phyloP scores from a whole-genome alignment of 2,329 filamentous ascomycete species.

The Paecilomyces niveus region DNA sequence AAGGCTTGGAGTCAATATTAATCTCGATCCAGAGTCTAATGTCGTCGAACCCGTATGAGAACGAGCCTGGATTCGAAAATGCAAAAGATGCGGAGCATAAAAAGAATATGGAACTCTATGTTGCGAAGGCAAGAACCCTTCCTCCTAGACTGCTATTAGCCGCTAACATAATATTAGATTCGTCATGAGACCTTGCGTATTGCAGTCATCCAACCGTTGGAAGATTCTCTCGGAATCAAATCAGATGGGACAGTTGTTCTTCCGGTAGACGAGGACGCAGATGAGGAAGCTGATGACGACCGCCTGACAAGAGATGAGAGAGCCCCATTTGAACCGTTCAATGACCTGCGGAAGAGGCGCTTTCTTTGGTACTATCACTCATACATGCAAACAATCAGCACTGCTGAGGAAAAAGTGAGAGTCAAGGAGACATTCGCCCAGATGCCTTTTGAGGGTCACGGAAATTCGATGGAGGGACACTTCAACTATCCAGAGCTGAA shows the following conservation, averaged over 20 bases:
- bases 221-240: slow-evolving; percentile 65
- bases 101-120: slow-evolving; percentile 66
- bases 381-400: slow-evolving; percentile 65
- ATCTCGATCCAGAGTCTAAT: slow-evolving; percentile 95
- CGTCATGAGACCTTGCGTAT: slow-evolving; percentile 83
- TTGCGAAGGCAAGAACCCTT: slow-evolving; percentile 59
- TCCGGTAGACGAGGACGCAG: slow-evolving; percentile 28
- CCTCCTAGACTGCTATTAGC: not conserved
- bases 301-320: slow-evolving; percentile 40
- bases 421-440: slow-evolving; percentile 60
- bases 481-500: slow-evolving; percentile 76
- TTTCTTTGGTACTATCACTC: slow-evolving; percentile 96
- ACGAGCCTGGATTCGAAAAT: slow-evolving; percentile 88
- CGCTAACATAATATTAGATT: slow-evolving; percentile 51
- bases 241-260: slow-evolving; percentile 40
- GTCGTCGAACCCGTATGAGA: slow-evolving; percentile 89
- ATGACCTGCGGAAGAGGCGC: slow-evolving; percentile 79
- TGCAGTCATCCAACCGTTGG: slow-evolving; percentile 76
- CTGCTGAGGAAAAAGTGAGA: slow-evolving; percentile 55
- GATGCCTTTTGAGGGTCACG: slow-evolving; percentile 78
- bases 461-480: slow-evolving; percentile 77
- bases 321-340: slow-evolving; percentile 73
- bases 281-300: slow-evolving; percentile 31
- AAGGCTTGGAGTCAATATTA: slow-evolving; percentile 88
- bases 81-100: slow-evolving; percentile 62